These are phyloP conservation scores for Helotiales sp. DNA, from an alignment of 2,329 filamentous ascomycete species.

Conservation along the genomic window DNA sequence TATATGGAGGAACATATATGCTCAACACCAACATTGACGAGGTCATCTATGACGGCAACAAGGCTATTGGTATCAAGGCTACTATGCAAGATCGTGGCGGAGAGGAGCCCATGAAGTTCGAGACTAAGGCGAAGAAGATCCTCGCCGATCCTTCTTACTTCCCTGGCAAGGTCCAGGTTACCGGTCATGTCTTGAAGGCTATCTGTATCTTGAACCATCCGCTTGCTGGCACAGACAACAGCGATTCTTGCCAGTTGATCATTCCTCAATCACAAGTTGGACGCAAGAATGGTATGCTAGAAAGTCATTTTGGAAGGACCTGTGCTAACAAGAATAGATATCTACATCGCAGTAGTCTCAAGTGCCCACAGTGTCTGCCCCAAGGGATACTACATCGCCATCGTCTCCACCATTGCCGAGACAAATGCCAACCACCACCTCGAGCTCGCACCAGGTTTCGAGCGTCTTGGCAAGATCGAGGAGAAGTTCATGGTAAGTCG, in stretches of 20 bases:
- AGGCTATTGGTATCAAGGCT: constrained; percentile 94
- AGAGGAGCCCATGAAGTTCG: constrained; percentile 81
- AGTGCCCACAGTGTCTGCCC: constrained; percentile 98
- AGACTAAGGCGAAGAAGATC: constrained; percentile 95
- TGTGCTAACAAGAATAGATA: constrained; percentile 61
- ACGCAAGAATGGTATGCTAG: constrained; percentile 79
- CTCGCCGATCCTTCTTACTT: constrained; percentile 98
- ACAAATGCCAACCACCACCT: constrained; percentile 90
- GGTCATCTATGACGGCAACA: constrained; percentile 80
- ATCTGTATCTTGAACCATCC: constrained; percentile 98
- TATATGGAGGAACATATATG: constrained; percentile 99
- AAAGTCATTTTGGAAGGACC: neutral
- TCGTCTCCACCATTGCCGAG: constrained; percentile 97
- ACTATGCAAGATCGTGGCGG: constrained; percentile 88
- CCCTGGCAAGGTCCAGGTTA: constrained; percentile 82
- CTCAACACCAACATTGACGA: constrained; percentile 95
- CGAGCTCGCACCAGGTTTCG: constrained; percentile 89
- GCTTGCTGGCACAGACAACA: constrained; percentile 83
- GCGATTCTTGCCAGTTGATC: constrained; percentile 92
- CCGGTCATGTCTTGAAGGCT: constrained; percentile 90
- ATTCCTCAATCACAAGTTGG: constrained; percentile 98
- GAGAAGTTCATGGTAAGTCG: constrained; percentile 89
- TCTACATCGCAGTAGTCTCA: constrained; percentile 96
- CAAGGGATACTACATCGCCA: constrained; percentile 98
- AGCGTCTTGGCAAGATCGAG: constrained; percentile 90